phyloP scores from a whole-genome alignment of 2,329 filamentous ascomycete species.

The Exophiala oligosperma region DNA sequence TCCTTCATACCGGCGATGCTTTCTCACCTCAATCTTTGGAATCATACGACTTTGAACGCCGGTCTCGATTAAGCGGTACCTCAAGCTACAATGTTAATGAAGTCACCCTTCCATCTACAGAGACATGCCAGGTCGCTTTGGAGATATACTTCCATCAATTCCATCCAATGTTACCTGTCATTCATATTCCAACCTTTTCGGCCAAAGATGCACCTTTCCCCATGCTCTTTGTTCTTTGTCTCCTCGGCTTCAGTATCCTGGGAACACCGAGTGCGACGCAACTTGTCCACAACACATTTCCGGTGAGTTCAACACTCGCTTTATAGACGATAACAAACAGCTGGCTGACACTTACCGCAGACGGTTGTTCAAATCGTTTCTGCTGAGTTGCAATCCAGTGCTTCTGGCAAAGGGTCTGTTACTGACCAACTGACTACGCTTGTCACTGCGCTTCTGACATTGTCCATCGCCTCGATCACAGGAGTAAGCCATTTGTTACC shows the following conservation, averaged over 20 bases:
- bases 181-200: not conserved
- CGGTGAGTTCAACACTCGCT: not conserved
- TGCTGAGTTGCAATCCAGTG: not conserved
- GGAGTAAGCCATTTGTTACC: not conserved
- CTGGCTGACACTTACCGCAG: not conserved
- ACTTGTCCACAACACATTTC: not conserved
- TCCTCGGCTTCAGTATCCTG: not conserved
- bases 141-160: not conserved
- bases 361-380: not conserved
- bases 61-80: not conserved
- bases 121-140: not conserved
- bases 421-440: not conserved
- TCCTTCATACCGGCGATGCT: not conserved
- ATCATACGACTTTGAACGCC: not conserved
- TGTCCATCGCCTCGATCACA: not conserved
- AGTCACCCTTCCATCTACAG: not conserved
- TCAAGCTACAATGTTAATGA: not conserved
- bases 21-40: not conserved
- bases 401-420: not conserved
- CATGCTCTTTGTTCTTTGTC: not conserved
- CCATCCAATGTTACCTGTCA: not conserved
- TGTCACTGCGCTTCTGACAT: not conserved
- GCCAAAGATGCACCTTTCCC: not conserved
- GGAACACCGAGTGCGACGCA: not conserved
- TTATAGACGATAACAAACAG: not conserved